Percentiles rank a stretch among this genome's conserved stretches.
Conservation (phyloP, 139 green algal genomes). For the Micractinium conductrix region DNA sequence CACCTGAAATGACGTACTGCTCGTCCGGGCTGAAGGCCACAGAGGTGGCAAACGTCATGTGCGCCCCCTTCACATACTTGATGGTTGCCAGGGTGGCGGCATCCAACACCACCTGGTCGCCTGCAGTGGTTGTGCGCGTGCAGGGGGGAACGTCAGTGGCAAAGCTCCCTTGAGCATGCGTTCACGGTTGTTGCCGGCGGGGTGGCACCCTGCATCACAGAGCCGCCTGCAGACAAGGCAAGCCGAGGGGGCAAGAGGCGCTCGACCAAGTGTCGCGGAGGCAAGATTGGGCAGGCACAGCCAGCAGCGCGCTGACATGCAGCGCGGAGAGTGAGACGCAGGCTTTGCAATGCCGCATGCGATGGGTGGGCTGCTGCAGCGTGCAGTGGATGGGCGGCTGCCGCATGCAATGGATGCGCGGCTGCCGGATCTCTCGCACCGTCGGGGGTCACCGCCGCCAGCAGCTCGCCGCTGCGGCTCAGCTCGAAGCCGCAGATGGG, state of each 20-base stretch:
- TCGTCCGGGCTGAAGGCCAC: constrained; percentile 51
- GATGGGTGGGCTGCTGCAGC: too few species aligned
- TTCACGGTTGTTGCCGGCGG: too few species aligned
- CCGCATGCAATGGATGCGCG: too few species aligned
- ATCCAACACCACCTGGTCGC: constrained; percentile 41
- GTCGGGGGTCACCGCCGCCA: constrained; percentile 48
- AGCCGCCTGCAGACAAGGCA: too few species aligned
- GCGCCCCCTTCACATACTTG: constrained; percentile 36
- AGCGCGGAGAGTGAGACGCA: too few species aligned
- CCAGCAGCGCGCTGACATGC: too few species aligned
- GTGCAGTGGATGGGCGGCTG: too few species aligned
- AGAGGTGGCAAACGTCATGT: constrained; percentile 69
- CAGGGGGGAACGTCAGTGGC: background rate
- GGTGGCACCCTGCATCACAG: background rate
- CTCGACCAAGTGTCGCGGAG: too few species aligned
- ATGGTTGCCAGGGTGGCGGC: constrained; percentile 32
- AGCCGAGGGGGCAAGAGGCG: too few species aligned
- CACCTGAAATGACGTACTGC: constrained; percentile 32
- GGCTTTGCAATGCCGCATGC: too few species aligned
- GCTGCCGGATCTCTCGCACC: too few species aligned
- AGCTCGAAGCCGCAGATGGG: constrained; percentile 52
- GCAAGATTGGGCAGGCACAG: too few species aligned
- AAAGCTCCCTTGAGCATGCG: background rate
- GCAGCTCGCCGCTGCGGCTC: constrained; percentile 25
- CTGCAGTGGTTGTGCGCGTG: background rate